Evolutionary conservation across 2,329 filamentous ascomycete species (phyloP), one percentile per base, ranked within the genome.

Genomic region (Hymenoscyphus repandus): DNA sequence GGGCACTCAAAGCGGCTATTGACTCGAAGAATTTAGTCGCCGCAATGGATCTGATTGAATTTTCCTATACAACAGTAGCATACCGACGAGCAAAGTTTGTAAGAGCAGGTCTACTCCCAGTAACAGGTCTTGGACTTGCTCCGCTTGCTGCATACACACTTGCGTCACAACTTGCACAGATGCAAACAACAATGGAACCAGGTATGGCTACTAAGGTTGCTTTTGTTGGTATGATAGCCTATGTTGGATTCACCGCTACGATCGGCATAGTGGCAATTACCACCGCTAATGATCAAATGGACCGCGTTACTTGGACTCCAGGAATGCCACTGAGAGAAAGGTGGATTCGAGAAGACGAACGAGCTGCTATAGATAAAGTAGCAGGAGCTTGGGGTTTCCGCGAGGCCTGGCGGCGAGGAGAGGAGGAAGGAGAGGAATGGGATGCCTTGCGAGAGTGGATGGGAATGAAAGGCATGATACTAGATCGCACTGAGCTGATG

Each of bases 231-330:
- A 86, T 93, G 45, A 72, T 92, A 54, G 87, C 90, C 6, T 99
- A 97, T 67, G 76, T 95, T 38, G 79, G 82, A 17, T 88, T 90
- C 56, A 90, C 90, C 4, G 84, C 82, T 3, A 89, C 85, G 9
- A 80, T 97, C 47, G 93, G 92, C 2, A 72, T 93, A 38, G 82
- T 97, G 34, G 90, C 92, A 7, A 74, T 95, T 52, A 84, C 89
- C 22, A 96, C 92, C 32, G 78, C 85, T 53, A 96, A 96, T 69
- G 91, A 97, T 67, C 90, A 97, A 69, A 96, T 96, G 88, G 85
- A 86, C 63, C 82, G 93, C 17, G 90, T 97, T 5, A 91, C 89
- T 2, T 99, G 93, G 93, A 77, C 86, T 7, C 82, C 82, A 0
- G 93, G 93, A 10, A 85, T 89, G 32, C 86, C 88, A 18, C 72